Evolutionary conservation across 169 alveolate species (phyloP).

Genomic region (Plasmodium gonderi): DNA sequence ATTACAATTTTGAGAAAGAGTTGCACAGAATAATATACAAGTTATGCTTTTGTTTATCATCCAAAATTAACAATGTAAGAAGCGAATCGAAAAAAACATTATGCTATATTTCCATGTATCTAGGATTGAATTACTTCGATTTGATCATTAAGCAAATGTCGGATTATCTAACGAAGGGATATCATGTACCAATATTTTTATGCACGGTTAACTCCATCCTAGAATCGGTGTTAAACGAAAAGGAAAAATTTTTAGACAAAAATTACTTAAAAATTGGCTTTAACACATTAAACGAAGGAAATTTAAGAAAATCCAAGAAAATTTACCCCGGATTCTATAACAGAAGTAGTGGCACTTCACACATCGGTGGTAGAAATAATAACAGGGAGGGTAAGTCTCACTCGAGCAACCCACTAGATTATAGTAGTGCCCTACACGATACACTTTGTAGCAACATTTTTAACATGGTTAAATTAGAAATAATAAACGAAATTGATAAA

Average conservation of each 20-base stretch:
- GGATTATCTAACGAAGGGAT: conserved; percentile 62
- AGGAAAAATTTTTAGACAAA: conserved; percentile 58
- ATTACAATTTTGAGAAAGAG: conserved; percentile 73
- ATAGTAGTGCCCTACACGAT: neutral
- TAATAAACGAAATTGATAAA: conserved; percentile 61
- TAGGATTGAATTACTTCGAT: conserved; percentile 65
- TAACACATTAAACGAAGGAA: conserved; percentile 8
- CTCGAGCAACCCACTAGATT: neutral
- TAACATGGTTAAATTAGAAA: conserved; percentile 69
- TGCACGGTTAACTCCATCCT: conserved; percentile 62
- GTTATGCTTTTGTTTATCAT: conserved; percentile 56
- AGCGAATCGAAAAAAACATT: conserved; percentile 65
- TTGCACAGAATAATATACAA: conserved; percentile 59
- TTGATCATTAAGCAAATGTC: conserved; percentile 68
- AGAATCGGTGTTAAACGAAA: conserved; percentile 41
- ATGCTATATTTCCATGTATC: conserved; percentile 69
- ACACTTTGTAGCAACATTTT: conserved; percentile 36
- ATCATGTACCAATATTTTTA: conserved; percentile 60
- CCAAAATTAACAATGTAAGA: conserved; percentile 53
- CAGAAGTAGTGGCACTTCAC: neutral
- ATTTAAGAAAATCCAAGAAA: neutral
- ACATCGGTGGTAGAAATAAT: neutral
- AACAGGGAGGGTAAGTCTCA: neutral
- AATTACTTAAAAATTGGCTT: conserved; percentile 28
- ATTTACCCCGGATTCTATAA: neutral